Evolutionary conservation across 768 basidiomycete species (phyloP), one percentile per base, ranked within the genome.

Genomic region (Boletus subparvulus): DNA sequence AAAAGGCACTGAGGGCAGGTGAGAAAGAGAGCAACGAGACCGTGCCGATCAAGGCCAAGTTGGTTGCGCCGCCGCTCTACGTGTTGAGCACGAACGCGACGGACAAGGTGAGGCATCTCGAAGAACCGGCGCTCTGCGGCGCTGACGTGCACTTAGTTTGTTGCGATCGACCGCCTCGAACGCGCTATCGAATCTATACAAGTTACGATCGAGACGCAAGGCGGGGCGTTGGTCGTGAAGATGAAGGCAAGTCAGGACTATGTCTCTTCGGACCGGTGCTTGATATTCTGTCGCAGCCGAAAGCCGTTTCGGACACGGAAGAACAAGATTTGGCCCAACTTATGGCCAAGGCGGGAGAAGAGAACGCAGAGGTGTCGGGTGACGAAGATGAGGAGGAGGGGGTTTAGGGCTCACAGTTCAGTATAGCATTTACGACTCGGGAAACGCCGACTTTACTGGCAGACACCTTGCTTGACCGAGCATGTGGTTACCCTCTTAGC

Each of bases 281-380:
- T 17, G 41, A 26, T n/a, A 11, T 41, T n/a, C 10, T 12, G 21
- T 58, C 19, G 32, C 63, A 97, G 94, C 97, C 97, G 58, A 98
- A 98, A 80, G 94, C 96, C 3, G 90, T 99, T 37, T 94, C 92
- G 26, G 97, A 98, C 73, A 92, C 91, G 6, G 97, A 99, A 75
- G 97, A 99, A 73, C 90, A 94, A 62, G 97, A 98, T 70, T 83
- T 99, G 60, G 95, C 94, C 1, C 90, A 94, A 61, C 88, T 97
- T 65, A 98, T 99, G 96, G 92, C 90, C 39, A 91, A 93, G 73
- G 94, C 89, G 19, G 89, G 89, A 56, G 82, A 85, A 69, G 96
- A 97, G 76, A 99, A 99, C 70, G 92, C 87, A 6, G 95, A 99
- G 69, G 92, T 98, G 1, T 94, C 92, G 14, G 96, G 95, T 52